Percentiles rank a stretch among this genome's conserved stretches.
phyloP scores from a whole-genome alignment of 140 eudicot genomes.

The Erigeron philadelphicus region DNA sequence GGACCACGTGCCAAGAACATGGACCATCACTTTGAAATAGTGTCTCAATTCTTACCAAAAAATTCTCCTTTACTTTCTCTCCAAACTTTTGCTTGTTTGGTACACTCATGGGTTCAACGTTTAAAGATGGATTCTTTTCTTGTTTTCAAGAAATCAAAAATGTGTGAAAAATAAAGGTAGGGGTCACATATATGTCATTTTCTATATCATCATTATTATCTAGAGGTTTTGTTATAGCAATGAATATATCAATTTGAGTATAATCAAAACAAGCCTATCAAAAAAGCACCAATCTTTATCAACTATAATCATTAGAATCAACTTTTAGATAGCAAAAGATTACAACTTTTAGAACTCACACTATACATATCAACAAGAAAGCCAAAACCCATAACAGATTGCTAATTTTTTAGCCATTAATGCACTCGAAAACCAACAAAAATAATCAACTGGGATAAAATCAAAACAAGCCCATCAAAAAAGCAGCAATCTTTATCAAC shows the following conservation, averaged over 20 bases:
- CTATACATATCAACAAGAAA: not conserved
- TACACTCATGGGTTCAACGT: constrained; percentile 30
- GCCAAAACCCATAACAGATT: constrained; percentile 18
- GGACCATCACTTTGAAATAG: constrained; percentile 41
- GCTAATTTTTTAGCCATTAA: constrained; percentile 23
- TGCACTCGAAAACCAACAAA: not conserved
- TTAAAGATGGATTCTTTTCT: constrained; percentile 13
- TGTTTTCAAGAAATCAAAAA: constrained; percentile 25
- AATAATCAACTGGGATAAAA: no score
- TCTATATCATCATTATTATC: constrained; percentile 14
- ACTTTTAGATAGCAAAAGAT: constrained; percentile 11
- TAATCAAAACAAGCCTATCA: constrained; percentile 16
- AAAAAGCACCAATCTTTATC: constrained; percentile 23
- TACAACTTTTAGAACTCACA: constrained; percentile 17
- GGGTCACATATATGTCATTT: constrained; percentile 31
- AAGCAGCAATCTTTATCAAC: not conserved
- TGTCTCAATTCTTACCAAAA: constrained; percentile 30
- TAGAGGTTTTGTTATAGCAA: not conserved
- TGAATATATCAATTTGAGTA: not conserved
- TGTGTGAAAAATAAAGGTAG: constrained; percentile 28
- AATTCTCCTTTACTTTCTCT: constrained; percentile 24
- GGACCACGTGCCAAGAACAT: constrained; percentile 56
- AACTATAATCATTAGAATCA: constrained; percentile 1
- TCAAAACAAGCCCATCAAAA: no score
- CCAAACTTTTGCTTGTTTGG: constrained; percentile 19